Evolutionary conservation across 768 basidiomycete genomes (phyloP).

Genomic region (Hortiboletus flavorubellus): DNA sequence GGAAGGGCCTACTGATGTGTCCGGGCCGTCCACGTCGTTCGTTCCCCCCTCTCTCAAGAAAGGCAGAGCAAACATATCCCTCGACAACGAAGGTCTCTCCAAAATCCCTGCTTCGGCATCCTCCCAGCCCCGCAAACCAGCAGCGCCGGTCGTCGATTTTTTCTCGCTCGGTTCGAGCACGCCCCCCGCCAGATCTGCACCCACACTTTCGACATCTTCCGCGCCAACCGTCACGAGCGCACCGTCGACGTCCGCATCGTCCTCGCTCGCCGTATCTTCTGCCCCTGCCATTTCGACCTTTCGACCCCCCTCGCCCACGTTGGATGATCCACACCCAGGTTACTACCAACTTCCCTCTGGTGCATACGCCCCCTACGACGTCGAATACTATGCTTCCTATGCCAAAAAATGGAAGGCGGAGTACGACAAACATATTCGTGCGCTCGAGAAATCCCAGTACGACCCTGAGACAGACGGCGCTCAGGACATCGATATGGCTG

Average conservation of each 20-base stretch:
- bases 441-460: slow-evolving; percentile 73
- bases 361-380: slow-evolving; percentile 71
- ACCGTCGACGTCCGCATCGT: slow-evolving; percentile 69
- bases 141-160: slow-evolving; percentile 53
- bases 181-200: background rate
- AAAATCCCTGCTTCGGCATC: slow-evolving; percentile 6
- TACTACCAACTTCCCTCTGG: slow-evolving; percentile 86
- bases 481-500: slow-evolving; percentile 58
- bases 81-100: slow-evolving; percentile 38
- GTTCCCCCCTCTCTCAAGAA: slow-evolving; percentile 57
- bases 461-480: slow-evolving; percentile 41
- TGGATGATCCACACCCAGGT: slow-evolving; percentile 76
- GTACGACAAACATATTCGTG: slow-evolving; percentile 67
- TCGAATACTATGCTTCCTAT: slow-evolving; percentile 63
- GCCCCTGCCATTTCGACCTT: slow-evolving; percentile 70
- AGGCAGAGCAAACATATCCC: slow-evolving; percentile 56
- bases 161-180: slow-evolving; percentile 55
- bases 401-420: slow-evolving; percentile 71
- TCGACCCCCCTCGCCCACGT: slow-evolving; percentile 69
- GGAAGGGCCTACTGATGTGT: background rate
- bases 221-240: slow-evolving; percentile 23
- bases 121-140: slow-evolving; percentile 7
- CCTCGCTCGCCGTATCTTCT: slow-evolving; percentile 57
- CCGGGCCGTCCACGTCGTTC: slow-evolving; percentile 43
- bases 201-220: slow-evolving; percentile 1